phyloP scores from a whole-genome alignment of 352 stramenopile species.

The Phytopythium oedochilum region DNA sequence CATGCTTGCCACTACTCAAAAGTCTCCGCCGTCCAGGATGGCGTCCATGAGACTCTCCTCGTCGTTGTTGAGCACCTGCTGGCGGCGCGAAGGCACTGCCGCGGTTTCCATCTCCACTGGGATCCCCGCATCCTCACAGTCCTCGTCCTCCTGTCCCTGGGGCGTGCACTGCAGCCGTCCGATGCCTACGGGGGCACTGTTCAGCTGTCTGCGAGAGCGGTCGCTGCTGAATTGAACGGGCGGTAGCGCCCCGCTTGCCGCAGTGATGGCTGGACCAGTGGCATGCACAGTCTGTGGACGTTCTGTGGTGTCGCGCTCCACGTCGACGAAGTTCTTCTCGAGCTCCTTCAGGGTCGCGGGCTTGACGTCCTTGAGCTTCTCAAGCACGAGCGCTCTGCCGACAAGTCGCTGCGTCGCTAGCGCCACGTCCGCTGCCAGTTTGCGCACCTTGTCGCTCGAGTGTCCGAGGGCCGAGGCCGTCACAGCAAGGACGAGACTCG shows the following conservation, averaged over 20 bases:
- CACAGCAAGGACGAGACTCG: constrained; percentile 38
- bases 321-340: constrained; percentile 78
- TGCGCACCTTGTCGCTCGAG: constrained; percentile 69
- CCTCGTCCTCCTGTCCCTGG: constrained; percentile 15
- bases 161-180: constrained; percentile 64
- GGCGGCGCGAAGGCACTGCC: constrained; percentile 10
- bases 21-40: constrained; percentile 47
- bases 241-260: constrained; percentile 16
- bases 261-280: constrained; percentile 2
- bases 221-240: constrained; percentile 31
- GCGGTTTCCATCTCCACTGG: constrained; percentile 8
- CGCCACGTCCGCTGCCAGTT: constrained; percentile 70
- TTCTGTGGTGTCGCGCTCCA: constrained; percentile 28
- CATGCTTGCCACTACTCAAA: too few relatives aligned
- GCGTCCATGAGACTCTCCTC: constrained; percentile 83
- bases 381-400: constrained; percentile 64
- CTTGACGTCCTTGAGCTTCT: constrained; percentile 70
- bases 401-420: constrained; percentile 70
- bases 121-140: constrained; percentile 3
- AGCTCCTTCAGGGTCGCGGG: constrained; percentile 76
- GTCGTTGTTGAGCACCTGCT: constrained; percentile 61
- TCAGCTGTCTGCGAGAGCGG: constrained; percentile 48
- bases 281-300: constrained; percentile 62
- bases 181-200: constrained; percentile 62
- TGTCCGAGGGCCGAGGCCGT: constrained; percentile 46